Percentiles rank a stretch among this genome's conserved stretches.
Evolutionary conservation across 371 early-diverging fungal genomes (phyloP).

Genomic region (Dichotomocladium elegans): DNA sequence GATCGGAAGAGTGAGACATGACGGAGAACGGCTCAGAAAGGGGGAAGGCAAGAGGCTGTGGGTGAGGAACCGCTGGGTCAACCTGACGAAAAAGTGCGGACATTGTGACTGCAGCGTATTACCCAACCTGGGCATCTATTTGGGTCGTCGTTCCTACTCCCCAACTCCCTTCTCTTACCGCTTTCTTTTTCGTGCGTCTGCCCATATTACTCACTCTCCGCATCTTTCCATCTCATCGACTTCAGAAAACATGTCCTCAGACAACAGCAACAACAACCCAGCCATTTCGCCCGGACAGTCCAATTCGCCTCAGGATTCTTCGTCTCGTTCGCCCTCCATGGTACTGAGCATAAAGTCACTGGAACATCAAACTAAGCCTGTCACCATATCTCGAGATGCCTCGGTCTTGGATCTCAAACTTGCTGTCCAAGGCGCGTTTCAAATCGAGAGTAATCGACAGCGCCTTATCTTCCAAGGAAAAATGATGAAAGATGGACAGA

Average conservation of each 20-base stretch:
- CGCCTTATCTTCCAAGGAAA: constrained; percentile 61
- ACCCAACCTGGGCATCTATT: not conserved
- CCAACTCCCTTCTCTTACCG: not conserved
- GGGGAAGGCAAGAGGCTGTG: no score
- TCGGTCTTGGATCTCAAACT: constrained; percentile 55
- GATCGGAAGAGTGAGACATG: no score
- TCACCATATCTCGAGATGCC: constrained; percentile 44
- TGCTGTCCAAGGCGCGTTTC: constrained; percentile 44
- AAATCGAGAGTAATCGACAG: constrained; percentile 52
- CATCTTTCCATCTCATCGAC: no score
- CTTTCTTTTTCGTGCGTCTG: not conserved
- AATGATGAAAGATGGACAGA: constrained; percentile 54
- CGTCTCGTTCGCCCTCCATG: constrained; percentile 15
- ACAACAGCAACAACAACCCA: no score
- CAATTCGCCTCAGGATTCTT: not conserved
- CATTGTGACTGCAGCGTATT: not conserved
- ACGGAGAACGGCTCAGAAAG: no score
- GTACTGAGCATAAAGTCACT: constrained; percentile 52
- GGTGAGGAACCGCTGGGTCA: no score
- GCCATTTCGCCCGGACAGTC: not conserved
- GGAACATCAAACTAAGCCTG: constrained; percentile 51
- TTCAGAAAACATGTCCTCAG: not conserved
- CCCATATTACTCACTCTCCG: not conserved
- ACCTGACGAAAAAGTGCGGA: no score
- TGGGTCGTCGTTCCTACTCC: not conserved